These are phyloP conservation scores for Fremontodendron californicum DNA, from an alignment of 345 rosid species.

Conservation along the genomic window DNA sequence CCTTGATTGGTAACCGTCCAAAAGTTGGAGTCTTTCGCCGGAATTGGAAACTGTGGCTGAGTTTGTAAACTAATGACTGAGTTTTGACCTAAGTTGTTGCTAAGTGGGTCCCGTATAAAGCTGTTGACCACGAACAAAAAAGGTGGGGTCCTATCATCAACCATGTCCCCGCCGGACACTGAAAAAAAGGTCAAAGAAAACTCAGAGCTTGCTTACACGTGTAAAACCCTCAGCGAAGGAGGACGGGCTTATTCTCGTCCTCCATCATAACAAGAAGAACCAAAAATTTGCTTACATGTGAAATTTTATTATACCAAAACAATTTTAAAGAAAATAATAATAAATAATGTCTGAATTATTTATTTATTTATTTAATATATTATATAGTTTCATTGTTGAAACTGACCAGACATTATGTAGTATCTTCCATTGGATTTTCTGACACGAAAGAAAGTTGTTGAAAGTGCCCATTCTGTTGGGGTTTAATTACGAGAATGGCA, in stretches of 20 bases:
- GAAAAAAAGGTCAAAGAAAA: constrained; percentile 23
- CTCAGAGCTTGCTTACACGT: constrained; percentile 21
- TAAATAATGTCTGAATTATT: neutral
- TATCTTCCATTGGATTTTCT: constrained; percentile 83
- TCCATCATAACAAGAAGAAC: neutral
- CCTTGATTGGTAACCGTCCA: neutral
- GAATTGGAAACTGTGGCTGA: constrained; percentile 15
- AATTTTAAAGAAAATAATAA: neutral
- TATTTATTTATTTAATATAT: no score
- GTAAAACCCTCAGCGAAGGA: constrained; percentile 9
- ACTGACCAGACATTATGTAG: constrained; percentile 54
- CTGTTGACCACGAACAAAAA: constrained; percentile 23
- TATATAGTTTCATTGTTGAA: constrained; percentile 30
- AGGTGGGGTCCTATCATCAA: constrained; percentile 7
- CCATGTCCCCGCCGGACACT: constrained; percentile 15
- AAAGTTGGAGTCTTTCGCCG: neutral
- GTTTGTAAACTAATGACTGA: constrained; percentile 10
- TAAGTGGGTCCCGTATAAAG: constrained; percentile 22
- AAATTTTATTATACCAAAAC: no score
- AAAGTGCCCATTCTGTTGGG: constrained; percentile 18
- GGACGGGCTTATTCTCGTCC: constrained; percentile 21
- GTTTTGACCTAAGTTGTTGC: constrained; percentile 31
- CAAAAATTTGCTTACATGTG: no score
- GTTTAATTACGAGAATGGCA: constrained; percentile 36
- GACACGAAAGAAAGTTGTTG: constrained; percentile 29